Percentiles rank a stretch among this genome's conserved stretches.
Conservation (phyloP, 2,329 filamentous ascomycete species). For the Cercospora janseana region DNA sequence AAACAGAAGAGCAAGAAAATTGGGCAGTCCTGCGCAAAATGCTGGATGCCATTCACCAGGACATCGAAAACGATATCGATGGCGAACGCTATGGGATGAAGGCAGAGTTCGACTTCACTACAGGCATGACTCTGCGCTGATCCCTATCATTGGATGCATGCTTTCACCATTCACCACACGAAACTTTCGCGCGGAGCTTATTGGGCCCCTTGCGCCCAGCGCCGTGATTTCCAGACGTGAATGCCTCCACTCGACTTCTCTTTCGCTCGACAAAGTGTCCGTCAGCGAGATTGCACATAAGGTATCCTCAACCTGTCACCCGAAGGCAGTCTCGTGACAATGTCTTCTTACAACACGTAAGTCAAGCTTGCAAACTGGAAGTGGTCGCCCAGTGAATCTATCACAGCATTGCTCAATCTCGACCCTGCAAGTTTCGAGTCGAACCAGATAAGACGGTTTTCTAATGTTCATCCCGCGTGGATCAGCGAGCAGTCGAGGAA, state of each 20-base stretch:
- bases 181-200: neutral
- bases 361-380: no score
- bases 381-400: neutral
- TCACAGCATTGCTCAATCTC: slow-evolving; percentile 8
- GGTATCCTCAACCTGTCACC: no score
- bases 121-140: neutral
- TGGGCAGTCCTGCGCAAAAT: no score
- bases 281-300: no score
- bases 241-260: no score
- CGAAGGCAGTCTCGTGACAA: no score
- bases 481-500: neutral
- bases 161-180: neutral
- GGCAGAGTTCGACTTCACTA: neutral
- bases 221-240: no score
- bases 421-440: slow-evolving; percentile 6
- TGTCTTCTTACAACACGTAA: neutral
- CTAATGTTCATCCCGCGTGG: neutral
- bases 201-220: neutral
- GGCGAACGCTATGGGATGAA: neutral
- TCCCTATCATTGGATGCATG: neutral
- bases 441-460: slow-evolving; percentile 4
- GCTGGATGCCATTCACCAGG: neutral
- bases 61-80: neutral
- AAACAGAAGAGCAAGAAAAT: no score
- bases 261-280: no score